Evolutionary conservation across 495 filamentous ascomycete species (phyloP).

Genomic region (Oidiodendron maius): DNA sequence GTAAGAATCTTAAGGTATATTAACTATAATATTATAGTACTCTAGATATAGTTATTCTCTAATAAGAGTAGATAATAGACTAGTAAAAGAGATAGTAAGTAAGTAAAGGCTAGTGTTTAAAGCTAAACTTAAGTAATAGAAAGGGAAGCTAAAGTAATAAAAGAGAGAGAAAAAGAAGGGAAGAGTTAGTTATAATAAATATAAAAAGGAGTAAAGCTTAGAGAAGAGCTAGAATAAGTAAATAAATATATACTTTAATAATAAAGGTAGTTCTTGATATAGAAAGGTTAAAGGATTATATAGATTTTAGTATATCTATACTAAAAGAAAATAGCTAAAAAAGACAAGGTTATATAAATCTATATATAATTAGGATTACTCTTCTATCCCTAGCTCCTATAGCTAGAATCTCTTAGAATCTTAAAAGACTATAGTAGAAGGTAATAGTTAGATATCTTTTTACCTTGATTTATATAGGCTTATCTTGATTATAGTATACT

Average conservation of each 20-base stretch:
- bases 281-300: not conserved
- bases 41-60: not conserved
- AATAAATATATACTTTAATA: not conserved
- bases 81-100: not conserved
- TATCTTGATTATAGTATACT: not conserved
- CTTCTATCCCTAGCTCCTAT: too few species aligned
- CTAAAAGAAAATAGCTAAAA: not conserved
- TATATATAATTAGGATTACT: not conserved
- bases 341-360: not conserved
- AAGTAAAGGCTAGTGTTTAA: not conserved
- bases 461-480: not conserved
- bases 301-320: not conserved
- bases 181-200: too few species aligned
- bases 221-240: not conserved
- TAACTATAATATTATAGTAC: not conserved
- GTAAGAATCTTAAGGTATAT: not conserved
- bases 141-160: not conserved
- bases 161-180: not conserved
- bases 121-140: not conserved
- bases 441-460: not conserved
- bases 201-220: not conserved
- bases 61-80: too few species aligned
- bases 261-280: not conserved
- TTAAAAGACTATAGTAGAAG: not conserved
- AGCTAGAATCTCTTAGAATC: not conserved